phyloP scores from a whole-genome alignment of 306 rosid genomes.

The Herpetospermum pedunculosum region DNA sequence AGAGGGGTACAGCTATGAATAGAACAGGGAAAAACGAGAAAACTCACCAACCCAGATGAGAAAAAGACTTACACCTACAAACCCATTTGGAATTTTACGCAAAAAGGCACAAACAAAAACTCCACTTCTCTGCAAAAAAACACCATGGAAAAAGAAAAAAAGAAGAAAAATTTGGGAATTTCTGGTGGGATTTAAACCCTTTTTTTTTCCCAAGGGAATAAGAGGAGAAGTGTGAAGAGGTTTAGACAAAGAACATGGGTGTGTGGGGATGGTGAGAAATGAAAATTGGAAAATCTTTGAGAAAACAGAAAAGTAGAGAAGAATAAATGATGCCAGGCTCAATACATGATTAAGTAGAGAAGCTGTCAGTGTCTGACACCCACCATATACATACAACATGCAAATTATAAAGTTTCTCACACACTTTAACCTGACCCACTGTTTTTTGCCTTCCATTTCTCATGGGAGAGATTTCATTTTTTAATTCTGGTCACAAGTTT shows the following conservation, averaged over 20 bases:
- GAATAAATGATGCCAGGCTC: slow-evolving; percentile 25
- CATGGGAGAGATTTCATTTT: not conserved
- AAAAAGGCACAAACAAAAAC: slow-evolving; percentile 12
- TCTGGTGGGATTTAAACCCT: not conserved
- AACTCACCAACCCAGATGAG: slow-evolving; percentile 29
- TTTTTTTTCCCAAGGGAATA: not conserved
- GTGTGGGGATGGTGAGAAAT: not conserved
- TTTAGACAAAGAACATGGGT: not conserved
- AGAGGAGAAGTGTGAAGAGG: not conserved
- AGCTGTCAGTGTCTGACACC: slow-evolving; percentile 65
- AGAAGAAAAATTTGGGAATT: not conserved
- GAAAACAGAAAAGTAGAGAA: slow-evolving; percentile 1
- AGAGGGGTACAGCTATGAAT: slow-evolving; percentile 5
- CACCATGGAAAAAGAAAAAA: not conserved
- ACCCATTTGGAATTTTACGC: slow-evolving; percentile 15
- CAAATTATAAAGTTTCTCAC: not conserved
- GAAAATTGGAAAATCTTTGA: slow-evolving; percentile 4
- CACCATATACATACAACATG: slow-evolving; percentile 11
- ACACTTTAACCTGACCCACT: slow-evolving; percentile 23
- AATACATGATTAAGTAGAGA: slow-evolving; percentile 32
- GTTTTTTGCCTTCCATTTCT: slow-evolving; percentile 2
- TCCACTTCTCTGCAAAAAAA: not conserved
- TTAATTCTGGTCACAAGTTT: not conserved
- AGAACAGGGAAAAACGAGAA: slow-evolving; percentile 17
- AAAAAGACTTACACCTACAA: slow-evolving; percentile 9